phyloP scores from a whole-genome alignment of 441 rosid species.

The Cnidoscolus chayamansa region DNA sequence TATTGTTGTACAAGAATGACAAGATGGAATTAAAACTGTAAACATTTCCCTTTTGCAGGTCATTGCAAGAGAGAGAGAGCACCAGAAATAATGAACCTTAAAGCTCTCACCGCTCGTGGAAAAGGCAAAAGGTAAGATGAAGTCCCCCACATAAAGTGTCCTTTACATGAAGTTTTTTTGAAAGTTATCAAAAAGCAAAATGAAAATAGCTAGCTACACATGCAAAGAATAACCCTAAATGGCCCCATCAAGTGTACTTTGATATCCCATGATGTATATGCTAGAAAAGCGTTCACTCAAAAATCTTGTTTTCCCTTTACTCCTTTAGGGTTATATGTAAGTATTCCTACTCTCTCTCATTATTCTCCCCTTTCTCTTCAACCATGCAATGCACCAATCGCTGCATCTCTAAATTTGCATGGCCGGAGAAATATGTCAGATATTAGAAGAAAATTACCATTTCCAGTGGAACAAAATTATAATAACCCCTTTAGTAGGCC shows the following conservation, averaged over 20 bases:
- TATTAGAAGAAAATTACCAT: no score
- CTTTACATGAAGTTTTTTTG: background rate
- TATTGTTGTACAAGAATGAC: background rate
- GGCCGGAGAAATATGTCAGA: no score
- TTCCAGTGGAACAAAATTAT: no score
- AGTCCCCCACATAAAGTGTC: conserved; percentile 3
- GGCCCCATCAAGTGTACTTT: conserved; percentile 12
- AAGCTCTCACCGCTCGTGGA: background rate
- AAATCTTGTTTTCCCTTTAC: background rate
- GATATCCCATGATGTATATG: background rate
- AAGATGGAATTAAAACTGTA: background rate
- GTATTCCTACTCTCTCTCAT: background rate
- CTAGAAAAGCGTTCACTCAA: background rate
- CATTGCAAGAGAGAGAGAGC: background rate
- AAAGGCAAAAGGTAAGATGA: background rate
- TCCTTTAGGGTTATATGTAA: background rate
- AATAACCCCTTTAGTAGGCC: background rate
- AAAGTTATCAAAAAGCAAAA: background rate
- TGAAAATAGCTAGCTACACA: background rate
- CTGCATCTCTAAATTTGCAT: background rate
- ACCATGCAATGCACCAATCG: background rate
- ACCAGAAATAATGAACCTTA: background rate
- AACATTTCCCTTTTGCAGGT: background rate
- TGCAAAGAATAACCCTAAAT: background rate
- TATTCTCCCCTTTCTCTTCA: background rate